Evolutionary conservation across 148 eudicot species (phyloP), one percentile per base, ranked within the genome.

Genomic region (Rhododendron mucronatum): DNA sequence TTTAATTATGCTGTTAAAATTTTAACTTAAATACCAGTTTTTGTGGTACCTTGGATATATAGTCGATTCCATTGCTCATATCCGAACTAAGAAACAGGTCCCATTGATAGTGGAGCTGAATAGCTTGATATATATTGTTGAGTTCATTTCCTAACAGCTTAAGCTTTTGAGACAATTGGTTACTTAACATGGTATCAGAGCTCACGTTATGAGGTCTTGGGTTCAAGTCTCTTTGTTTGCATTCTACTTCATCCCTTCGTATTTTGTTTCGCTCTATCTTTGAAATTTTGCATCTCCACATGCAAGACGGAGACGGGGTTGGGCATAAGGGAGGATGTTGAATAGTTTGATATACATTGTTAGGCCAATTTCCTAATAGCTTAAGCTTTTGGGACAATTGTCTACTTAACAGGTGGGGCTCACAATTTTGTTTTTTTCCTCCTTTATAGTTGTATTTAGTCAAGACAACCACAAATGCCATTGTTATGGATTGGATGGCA

Each of bases 381-480:
- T 53, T 14, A 53, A 53, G 57, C 20, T 53, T 53, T 53, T 53
- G 21, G 21, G 61, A 55, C 21, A 55, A 55, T 15, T 13, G 55
- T 16, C 55, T 55, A 55, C 61, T 16, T 5, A 18, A 55, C 21
- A 53, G 10, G 35, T 67, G 33, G 91, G 55, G 76, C 74, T 82
- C 78, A 28, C 59, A 83, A n/a, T 74, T 61, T 55, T 90, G 87
- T 91, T 86, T 91, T 87, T 89, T 91, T 85, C 86, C 87, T 84
- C 78, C 80, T 84, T 45, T 55, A 41, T 81, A 73, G 81, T 89
- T 89, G 89, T 87, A 86, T 84, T 33, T 79, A 80, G 84, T 33
- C 81, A 80, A 82, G 89, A 80, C 86, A 84, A 45, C 86, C 89
- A 84, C 89, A 80, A 80, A 71, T 80, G 45, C 57, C 51, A 67